Conservation (phyloP, 2,329 filamentous ascomycete species). For the Coccinonectria pachysandricola region DNA sequence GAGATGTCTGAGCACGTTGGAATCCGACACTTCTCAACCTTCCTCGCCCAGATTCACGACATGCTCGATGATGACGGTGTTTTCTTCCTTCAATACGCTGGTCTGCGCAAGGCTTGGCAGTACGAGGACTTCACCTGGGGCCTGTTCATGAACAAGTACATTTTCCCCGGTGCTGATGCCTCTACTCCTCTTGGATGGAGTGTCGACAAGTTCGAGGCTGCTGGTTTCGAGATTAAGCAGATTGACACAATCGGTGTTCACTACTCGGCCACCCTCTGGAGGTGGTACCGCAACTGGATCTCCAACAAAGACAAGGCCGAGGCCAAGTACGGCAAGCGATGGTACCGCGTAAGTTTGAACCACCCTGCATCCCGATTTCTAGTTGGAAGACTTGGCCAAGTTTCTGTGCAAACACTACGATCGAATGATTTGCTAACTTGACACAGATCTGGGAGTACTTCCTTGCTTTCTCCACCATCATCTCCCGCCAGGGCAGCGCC, state of each 20-base stretch:
- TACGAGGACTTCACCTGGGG: conserved; percentile 98
- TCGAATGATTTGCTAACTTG: too few relatives aligned
- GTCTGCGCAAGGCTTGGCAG: conserved; percentile 90
- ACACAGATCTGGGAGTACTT: conserved; percentile 83
- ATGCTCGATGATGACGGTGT: conserved; percentile 96
- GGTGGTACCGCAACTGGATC: conserved; percentile 98
- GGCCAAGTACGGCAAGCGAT: conserved; percentile 89
- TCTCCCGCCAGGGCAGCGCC: conserved; percentile 73
- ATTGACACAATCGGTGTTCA: conserved; percentile 93
- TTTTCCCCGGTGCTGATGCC: conserved; percentile 95
- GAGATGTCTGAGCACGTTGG: conserved; percentile 99
- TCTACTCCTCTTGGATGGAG: conserved; percentile 87
- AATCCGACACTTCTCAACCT: conserved; percentile 73
- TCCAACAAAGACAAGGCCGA: conserved; percentile 85
- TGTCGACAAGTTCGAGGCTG: conserved; percentile 72
- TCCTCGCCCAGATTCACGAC: conserved; percentile 79
- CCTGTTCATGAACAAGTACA: conserved; percentile 99
- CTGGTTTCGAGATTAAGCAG: conserved; percentile 64
- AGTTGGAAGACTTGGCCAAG: conserved; percentile 1
- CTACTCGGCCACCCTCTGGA: conserved; percentile 93
- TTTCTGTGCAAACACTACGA: too few relatives aligned
- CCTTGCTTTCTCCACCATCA: conserved; percentile 77
- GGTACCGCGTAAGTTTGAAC: conserved; percentile 80
- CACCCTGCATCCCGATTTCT: neutral
- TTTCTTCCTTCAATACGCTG: conserved; percentile 93